Evolutionary conservation across 345 rosid species (phyloP).

Genomic region (Barbarea vulgaris): DNA sequence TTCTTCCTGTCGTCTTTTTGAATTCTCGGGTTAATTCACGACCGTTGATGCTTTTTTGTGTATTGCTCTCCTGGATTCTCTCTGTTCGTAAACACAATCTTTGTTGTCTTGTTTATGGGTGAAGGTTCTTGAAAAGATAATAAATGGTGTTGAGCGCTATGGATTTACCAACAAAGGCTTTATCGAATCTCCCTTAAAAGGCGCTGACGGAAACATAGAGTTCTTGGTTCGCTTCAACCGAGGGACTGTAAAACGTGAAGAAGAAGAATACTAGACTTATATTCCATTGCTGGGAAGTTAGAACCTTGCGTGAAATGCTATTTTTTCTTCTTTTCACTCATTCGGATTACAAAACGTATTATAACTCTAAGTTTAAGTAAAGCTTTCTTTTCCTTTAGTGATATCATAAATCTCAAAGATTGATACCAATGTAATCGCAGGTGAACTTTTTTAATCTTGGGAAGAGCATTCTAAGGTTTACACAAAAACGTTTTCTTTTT

Average conservation of each 20-base stretch:
- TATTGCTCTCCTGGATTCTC: background rate
- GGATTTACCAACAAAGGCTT: slow-evolving; percentile 76
- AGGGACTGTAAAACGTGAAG: slow-evolving; percentile 38
- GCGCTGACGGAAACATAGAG: slow-evolving; percentile 90
- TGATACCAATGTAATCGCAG: background rate
- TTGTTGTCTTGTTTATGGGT: slow-evolving; percentile 23
- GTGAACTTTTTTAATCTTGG: background rate
- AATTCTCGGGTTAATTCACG: background rate
- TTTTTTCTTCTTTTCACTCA: slow-evolving; percentile 25
- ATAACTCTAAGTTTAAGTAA: background rate
- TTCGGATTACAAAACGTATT: slow-evolving; percentile 1
- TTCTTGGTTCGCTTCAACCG: slow-evolving; percentile 75
- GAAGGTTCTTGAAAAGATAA: slow-evolving; percentile 83
- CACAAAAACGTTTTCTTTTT: background rate
- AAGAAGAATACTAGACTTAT: slow-evolving; percentile 28
- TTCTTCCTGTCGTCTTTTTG: slow-evolving; percentile 5
- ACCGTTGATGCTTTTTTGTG: background rate
- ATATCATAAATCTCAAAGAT: background rate
- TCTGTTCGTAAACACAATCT: background rate
- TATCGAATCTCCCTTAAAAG: slow-evolving; percentile 92
- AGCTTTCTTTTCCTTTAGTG: background rate
- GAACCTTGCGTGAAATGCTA: background rate
- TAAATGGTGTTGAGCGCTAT: slow-evolving; percentile 67
- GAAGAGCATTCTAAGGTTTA: background rate
- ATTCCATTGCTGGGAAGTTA: background rate